Evolutionary conservation across 805 yeast genomes (phyloP), one percentile per base, ranked within the genome.

Genomic region (Osmozyma mogii): DNA sequence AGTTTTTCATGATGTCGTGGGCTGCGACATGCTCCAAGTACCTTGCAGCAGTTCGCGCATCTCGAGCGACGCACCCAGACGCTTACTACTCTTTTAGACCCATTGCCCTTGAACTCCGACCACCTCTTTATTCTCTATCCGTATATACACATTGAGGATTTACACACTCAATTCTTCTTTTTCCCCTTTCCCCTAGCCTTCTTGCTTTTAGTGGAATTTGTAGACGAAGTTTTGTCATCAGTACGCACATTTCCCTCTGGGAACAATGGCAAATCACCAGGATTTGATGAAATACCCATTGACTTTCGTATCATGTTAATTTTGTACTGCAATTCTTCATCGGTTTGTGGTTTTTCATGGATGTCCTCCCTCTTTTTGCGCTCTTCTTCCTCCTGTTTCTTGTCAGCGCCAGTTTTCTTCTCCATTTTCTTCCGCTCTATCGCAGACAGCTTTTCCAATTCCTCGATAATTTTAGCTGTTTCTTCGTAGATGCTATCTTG

Each of bases 381-480:
- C 21, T 48, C 48, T 10, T 31, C 32, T 27, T 28, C 30, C 17
- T 44, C 45, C 29, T 41, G 37, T 27, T 37, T 35, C 23, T 44
- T 41, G 18, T 36, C 47, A 43, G 22, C 15, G 2, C 41, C 39
- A 25, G 43, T 40, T 22, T 41, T 42, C 32, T 50, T 37, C 20
- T 48, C 51, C 22, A 32, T 35, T 35, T 48, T 54, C 45, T 78
- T 81, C 28, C 92, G 60, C 45, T 71, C 78, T 3, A 73, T 56
- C 0, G 94, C 95, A 22, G 84, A 70, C 35, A 64, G 66, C 53
- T 72, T 82, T 50, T 89, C 97, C 15, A 82, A 51, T 7, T 51
- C 54, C 4, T 59, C 71, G 24, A 89, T 75, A 20, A 68, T 49
- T 32, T 61, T 56, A 29, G 63, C 78, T 0, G 95, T 84, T 28